Conservation (phyloP, 2,329 filamentous ascomycete genomes). For the Colletotrichum sp. region DNA sequence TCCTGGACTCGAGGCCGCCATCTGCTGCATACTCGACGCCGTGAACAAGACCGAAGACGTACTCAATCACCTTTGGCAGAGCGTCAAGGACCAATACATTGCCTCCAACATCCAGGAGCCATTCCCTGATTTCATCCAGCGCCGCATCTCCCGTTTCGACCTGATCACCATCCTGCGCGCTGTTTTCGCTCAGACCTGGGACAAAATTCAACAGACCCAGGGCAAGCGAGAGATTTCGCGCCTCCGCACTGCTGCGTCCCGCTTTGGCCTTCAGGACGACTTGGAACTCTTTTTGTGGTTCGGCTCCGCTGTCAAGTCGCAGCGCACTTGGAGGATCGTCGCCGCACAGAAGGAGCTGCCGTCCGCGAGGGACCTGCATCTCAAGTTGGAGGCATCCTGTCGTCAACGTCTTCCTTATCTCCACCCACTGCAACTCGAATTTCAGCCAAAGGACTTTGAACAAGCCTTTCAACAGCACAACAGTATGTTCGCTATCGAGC, state of each 20-base stretch:
- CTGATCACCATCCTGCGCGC: not conserved
- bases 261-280: not conserved
- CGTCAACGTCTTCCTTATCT: not conserved
- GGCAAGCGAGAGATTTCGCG: not conserved
- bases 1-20: not conserved
- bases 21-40: not conserved
- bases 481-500: not conserved
- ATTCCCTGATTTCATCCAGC: not conserved
- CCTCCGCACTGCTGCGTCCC: not conserved
- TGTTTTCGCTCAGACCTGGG: not conserved
- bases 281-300: not conserved
- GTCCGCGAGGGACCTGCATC: not conserved
- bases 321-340: not conserved
- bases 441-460: not conserved
- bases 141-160: not conserved
- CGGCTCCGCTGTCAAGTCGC: not conserved
- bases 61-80: not conserved
- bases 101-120: not conserved
- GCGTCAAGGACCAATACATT: not conserved
- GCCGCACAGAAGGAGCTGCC: not conserved
- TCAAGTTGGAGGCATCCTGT: not conserved
- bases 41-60: not conserved
- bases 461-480: not conserved
- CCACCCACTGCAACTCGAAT: not conserved
- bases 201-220: not conserved